Evolutionary conservation across 306 rosid genomes (phyloP).

Genomic region (barrel medic (Medicago truncatula)): DNA sequence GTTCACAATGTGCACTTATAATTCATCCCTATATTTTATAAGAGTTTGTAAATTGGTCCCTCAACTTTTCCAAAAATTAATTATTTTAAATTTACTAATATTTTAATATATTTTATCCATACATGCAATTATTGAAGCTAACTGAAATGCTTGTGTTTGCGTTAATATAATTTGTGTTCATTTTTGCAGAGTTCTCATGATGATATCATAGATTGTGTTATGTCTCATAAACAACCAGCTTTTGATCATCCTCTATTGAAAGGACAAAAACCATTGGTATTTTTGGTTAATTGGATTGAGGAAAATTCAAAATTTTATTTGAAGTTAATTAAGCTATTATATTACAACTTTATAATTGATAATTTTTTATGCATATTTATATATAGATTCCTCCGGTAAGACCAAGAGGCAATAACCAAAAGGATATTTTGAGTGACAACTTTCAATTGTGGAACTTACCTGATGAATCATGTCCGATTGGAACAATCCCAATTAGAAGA

Average conservation of each 20-base stretch:
- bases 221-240: slow-evolving; percentile 81
- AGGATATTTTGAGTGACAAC: not conserved
- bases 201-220: slow-evolving; percentile 85
- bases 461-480: not conserved
- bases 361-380: not conserved
- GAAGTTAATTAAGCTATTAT: not conserved
- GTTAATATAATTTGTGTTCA: not conserved
- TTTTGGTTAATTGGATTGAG: not conserved
- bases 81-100: no score
- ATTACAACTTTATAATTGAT: not conserved
- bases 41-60: no score
- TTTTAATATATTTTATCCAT: no score
- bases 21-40: no score
- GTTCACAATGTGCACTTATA: no score
- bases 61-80: no score
- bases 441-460: not conserved
- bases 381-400: not conserved
- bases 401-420: not conserved
- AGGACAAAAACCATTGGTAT: slow-evolving; percentile 80
- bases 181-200: slow-evolving; percentile 78
- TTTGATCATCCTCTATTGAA: slow-evolving; percentile 83
- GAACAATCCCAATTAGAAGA: slow-evolving; percentile 2
- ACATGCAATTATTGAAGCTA: no score
- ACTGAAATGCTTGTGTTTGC: not conserved
- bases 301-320: not conserved